Evolutionary conservation across 306 rosid genomes (phyloP).

Genomic region (Potentilla sterilis): DNA sequence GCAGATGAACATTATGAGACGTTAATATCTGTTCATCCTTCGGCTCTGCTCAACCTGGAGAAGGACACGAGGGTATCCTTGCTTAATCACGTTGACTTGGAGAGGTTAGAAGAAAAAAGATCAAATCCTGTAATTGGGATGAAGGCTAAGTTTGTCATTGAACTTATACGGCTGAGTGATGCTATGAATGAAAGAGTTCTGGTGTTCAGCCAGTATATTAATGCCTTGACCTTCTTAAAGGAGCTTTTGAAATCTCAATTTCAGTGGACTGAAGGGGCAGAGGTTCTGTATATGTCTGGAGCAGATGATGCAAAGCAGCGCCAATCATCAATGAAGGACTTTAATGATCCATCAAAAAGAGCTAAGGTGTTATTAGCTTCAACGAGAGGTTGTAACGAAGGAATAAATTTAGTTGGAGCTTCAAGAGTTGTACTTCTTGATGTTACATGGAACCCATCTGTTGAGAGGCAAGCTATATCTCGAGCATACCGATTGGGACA

Average conservation of each 20-base stretch:
- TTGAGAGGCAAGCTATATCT: conserved; percentile 60
- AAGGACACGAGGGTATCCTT: neutral
- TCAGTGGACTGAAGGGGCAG: conserved; percentile 48
- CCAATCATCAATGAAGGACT: conserved; percentile 40
- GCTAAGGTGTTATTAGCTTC: conserved; percentile 59
- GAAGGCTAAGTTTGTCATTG: conserved; percentile 45
- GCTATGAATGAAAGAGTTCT: conserved; percentile 54
- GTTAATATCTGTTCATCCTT: conserved; percentile 58
- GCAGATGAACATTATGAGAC: conserved; percentile 38
- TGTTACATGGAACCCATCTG: conserved; percentile 69
- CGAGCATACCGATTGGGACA: conserved; percentile 70
- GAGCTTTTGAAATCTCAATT: conserved; percentile 39
- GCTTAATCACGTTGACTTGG: conserved; percentile 17
- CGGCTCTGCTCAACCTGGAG: conserved; percentile 26
- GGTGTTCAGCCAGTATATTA: conserved; percentile 55
- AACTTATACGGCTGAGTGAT: conserved; percentile 44
- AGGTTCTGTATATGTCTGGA: conserved; percentile 47
- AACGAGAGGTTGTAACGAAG: conserved; percentile 56
- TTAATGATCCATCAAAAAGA: conserved; percentile 44
- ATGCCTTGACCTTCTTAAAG: conserved; percentile 35
- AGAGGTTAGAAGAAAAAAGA: conserved; percentile 12
- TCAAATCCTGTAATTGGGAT: conserved; percentile 43
- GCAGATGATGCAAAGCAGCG: conserved; percentile 35
- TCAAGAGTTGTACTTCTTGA: conserved; percentile 73
- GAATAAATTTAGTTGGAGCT: conserved; percentile 64